These are phyloP conservation scores for Kluyveromyces sp. DNA, from an alignment of 1,139 yeast species.

Conservation along the genomic window DNA sequence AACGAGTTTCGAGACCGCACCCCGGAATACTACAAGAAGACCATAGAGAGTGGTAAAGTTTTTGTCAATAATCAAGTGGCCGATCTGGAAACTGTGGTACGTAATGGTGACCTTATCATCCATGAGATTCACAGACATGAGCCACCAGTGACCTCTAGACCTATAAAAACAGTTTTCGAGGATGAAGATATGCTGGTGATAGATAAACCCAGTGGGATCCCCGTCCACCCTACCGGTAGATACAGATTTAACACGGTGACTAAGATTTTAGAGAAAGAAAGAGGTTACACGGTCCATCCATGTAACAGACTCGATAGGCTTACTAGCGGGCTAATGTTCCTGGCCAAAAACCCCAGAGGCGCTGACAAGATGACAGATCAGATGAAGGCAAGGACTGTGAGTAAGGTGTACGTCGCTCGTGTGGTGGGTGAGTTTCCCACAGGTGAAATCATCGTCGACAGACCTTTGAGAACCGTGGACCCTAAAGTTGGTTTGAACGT, in stretches of 20 bases:
- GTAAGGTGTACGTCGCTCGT: conserved; percentile 78
- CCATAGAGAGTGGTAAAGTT: conserved; percentile 70
- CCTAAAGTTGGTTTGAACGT: conserved; percentile 75
- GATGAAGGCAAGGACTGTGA: conserved; percentile 66
- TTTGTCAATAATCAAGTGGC: conserved; percentile 63
- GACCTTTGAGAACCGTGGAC: conserved; percentile 64
- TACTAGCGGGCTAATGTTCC: conserved; percentile 91
- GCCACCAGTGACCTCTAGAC: conserved; percentile 73
- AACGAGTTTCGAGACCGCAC: conserved; percentile 81
- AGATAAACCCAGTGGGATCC: conserved; percentile 92
- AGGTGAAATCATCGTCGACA: conserved; percentile 47
- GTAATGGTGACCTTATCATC: conserved; percentile 77
- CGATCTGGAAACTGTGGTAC: conserved; percentile 53
- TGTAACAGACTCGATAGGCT: conserved; percentile 86
- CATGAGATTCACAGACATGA: conserved; percentile 88
- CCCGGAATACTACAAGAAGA: conserved; percentile 56
- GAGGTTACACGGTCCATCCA: conserved; percentile 65
- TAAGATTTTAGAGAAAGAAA: conserved; percentile 67
- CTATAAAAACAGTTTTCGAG: conserved; percentile 67
- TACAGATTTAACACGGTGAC: conserved; percentile 82
- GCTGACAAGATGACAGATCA: conserved; percentile 74
- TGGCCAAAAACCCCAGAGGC: conserved; percentile 76
- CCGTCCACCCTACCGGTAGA: conserved; percentile 95
- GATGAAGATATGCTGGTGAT: conserved; percentile 76
- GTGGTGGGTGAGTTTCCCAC: conserved; percentile 80